phyloP scores from a whole-genome alignment of 108 stramenopile species.

The Fragilaria crotonensis region DNA sequence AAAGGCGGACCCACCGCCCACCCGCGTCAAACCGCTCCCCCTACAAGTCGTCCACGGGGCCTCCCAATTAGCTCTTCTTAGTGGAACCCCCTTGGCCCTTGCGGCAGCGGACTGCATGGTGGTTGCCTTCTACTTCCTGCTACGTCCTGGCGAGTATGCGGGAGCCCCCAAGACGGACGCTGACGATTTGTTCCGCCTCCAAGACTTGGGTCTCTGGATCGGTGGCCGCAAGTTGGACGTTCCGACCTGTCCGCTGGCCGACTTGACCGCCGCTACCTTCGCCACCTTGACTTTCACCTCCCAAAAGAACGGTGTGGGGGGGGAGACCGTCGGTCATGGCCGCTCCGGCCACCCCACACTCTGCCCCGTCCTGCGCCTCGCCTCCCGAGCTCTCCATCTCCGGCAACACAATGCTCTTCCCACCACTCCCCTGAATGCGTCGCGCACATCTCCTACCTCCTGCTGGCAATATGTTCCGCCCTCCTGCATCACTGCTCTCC shows the following conservation, averaged over 20 bases:
- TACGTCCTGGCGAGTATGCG: constrained; percentile 27
- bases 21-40: constrained; percentile 37
- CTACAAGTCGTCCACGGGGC: constrained; percentile 1
- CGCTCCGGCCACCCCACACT: constrained; percentile 20
- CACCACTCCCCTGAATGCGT: constrained; percentile 3
- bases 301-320: constrained; percentile 29
- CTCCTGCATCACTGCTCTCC: neutral
- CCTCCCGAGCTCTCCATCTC: constrained; percentile 18
- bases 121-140: constrained; percentile 44
- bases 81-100: neutral
- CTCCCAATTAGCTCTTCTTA: neutral
- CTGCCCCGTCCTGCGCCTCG: constrained; percentile 31
- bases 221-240: constrained; percentile 6
- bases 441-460: neutral
- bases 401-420: constrained; percentile 6
- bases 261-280: constrained; percentile 8
- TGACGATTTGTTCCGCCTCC: constrained; percentile 18
- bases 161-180: constrained; percentile 6
- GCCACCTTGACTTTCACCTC: constrained; percentile 16
- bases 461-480: no score
- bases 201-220: constrained; percentile 12
- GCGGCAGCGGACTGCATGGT: constrained; percentile 31
- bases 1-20: constrained; percentile 17
- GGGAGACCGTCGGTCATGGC: constrained; percentile 29
- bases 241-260: neutral